These are phyloP conservation scores for Coelastrella sp. DNA, from an alignment of 139 green algal genomes.

Conservation along the genomic window DNA sequence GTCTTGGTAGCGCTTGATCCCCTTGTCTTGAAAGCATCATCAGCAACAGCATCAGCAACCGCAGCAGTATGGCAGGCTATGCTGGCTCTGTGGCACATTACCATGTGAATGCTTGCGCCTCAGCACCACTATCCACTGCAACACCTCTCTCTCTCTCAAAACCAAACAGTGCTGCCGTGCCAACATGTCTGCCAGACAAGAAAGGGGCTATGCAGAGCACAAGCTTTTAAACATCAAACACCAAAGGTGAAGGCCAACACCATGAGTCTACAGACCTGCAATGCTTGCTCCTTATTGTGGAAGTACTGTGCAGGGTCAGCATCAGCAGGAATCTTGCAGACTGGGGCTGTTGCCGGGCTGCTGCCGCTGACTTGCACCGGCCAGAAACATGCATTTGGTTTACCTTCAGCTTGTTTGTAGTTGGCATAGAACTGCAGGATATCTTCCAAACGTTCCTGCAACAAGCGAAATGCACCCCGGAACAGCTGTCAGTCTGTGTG, in stretches of 20 bases:
- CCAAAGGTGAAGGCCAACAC: background rate
- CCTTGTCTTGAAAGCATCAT: background rate
- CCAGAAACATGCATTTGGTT: constrained; percentile 14
- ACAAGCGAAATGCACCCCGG: background rate
- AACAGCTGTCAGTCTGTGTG: too few species aligned
- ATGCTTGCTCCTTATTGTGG: background rate
- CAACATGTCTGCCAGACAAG: background rate
- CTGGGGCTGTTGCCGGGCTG: background rate
- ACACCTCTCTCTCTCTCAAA: too few species aligned
- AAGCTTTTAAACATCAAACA: background rate
- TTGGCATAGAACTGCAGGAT: constrained; percentile 33
- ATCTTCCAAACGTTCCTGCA: background rate
- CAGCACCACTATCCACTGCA: background rate
- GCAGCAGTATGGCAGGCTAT: background rate
- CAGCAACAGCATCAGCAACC: background rate
- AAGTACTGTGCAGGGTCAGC: background rate
- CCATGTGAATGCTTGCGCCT: background rate
- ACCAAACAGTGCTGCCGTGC: background rate
- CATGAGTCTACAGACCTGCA: background rate
- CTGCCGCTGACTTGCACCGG: background rate
- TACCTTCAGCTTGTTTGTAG: constrained; percentile 37
- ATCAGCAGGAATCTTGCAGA: background rate
- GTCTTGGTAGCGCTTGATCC: background rate
- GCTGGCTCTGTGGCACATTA: background rate
- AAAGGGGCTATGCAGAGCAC: background rate